Conservation (phyloP, 768 basidiomycete genomes). For the Lentinus brumalis region DNA sequence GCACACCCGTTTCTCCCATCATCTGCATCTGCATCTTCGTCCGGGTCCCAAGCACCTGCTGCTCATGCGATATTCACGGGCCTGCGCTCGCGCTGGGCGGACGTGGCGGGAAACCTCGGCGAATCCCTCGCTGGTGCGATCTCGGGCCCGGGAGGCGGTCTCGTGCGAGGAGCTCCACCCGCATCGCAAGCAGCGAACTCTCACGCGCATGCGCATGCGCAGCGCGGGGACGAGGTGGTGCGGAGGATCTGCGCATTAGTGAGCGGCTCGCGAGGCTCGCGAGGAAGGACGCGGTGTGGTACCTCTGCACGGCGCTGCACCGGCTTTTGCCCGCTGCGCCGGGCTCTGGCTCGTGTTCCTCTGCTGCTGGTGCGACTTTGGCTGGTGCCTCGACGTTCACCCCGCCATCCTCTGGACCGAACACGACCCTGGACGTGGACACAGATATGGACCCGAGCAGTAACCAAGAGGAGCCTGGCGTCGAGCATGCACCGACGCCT, state of each 20-base stretch:
- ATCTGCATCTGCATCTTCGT: background rate
- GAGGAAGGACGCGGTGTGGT: slow-evolving; percentile 54
- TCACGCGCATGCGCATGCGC: background rate
- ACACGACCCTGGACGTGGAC: background rate
- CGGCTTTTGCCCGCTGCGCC: slow-evolving; percentile 30
- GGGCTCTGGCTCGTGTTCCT: background rate
- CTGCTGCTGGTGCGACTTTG: background rate
- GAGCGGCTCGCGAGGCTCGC: slow-evolving; percentile 43
- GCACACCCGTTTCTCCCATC: background rate
- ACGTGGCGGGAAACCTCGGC: slow-evolving; percentile 9
- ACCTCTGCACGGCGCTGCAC: slow-evolving; percentile 49
- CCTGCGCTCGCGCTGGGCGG: background rate
- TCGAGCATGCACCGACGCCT: too few relatives aligned
- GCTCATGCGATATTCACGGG: too few relatives aligned
- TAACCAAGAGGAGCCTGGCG: too few relatives aligned
- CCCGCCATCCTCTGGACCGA: background rate
- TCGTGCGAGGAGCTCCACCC: background rate
- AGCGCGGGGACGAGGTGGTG: background rate
- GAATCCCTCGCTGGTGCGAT: slow-evolving; percentile 2
- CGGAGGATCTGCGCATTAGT: background rate
- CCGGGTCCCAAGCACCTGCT: background rate
- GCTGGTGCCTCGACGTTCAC: background rate
- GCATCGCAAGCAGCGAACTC: background rate
- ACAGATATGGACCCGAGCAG: too few relatives aligned
- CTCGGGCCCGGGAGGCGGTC: slow-evolving; percentile 3